Conservation (phyloP, 257 asterid genomes). For the Schizonepeta tenuifolia region DNA sequence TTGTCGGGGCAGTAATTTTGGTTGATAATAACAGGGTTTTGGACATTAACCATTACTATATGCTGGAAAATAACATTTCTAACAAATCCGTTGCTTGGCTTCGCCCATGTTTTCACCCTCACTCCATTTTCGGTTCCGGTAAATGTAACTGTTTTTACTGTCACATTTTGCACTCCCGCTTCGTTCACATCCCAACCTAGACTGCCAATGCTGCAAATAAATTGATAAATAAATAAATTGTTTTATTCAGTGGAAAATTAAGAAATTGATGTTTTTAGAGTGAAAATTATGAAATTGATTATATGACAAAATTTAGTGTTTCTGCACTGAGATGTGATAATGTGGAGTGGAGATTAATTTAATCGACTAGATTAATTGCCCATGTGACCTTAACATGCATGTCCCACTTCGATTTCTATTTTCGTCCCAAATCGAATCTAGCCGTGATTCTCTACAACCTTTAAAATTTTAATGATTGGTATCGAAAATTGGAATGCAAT, state of each 20-base stretch:
- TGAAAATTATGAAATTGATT: no score
- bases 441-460: no score
- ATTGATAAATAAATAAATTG: no score
- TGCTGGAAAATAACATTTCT: constrained; percentile 44
- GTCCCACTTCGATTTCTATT: not conserved
- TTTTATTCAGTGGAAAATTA: no score
- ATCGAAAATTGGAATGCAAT: no score
- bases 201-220: constrained; percentile 56
- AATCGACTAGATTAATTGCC: not conserved
- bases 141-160: constrained; percentile 46
- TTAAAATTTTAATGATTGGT: no score
- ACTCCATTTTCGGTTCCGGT: constrained; percentile 58
- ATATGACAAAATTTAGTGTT: no score
- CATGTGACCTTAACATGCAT: not conserved
- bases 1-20: constrained; percentile 60
- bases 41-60: constrained; percentile 41
- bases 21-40: constrained; percentile 56
- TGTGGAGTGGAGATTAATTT: no score
- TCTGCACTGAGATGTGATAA: no score
- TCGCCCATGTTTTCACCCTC: constrained; percentile 69
- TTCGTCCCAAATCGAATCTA: not conserved
- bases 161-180: constrained; percentile 58
- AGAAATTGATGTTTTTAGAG: no score
- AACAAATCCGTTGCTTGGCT: constrained; percentile 58
- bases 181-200: constrained; percentile 56